phyloP scores from a whole-genome alignment of 176 grass and related monocot species.

The Guadua angustifolia region DNA sequence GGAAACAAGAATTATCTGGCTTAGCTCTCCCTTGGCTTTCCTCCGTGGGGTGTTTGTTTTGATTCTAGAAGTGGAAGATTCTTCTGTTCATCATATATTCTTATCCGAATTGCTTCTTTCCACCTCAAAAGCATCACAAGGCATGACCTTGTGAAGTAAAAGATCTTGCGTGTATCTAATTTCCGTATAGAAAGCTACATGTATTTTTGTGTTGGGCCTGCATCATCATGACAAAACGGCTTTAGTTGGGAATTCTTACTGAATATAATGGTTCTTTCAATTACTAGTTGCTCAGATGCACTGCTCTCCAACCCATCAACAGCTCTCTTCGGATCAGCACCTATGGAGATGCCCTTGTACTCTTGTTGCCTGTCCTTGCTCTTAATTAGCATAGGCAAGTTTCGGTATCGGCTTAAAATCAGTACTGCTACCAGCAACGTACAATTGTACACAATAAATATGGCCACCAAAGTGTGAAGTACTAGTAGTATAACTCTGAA shows the following conservation, averaged over 20 bases:
- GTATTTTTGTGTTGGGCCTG: slow-evolving; percentile 27
- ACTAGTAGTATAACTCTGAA: slow-evolving; percentile 15
- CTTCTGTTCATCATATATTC: slow-evolving; percentile 31
- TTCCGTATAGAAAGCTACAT: not conserved
- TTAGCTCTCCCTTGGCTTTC: not conserved
- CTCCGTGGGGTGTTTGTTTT: slow-evolving; percentile 40
- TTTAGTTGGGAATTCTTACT: not conserved
- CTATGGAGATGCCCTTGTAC: slow-evolving; percentile 42
- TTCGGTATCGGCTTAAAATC: slow-evolving; percentile 32
- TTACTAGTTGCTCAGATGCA: not conserved
- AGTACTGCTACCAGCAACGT: not conserved
- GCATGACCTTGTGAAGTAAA: slow-evolving; percentile 24
- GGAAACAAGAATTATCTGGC: slow-evolving; percentile 37
- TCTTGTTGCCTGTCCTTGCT: slow-evolving; percentile 32
- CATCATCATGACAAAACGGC: not conserved
- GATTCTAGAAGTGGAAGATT: slow-evolving; percentile 49
- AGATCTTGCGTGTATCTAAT: slow-evolving; percentile 35
- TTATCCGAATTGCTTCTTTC: slow-evolving; percentile 17
- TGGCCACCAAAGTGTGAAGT: slow-evolving; percentile 7
- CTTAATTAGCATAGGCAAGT: slow-evolving; percentile 24
- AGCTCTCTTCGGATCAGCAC: slow-evolving; percentile 34
- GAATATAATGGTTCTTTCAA: not conserved
- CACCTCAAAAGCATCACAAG: slow-evolving; percentile 46
- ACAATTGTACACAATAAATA: slow-evolving; percentile 12
- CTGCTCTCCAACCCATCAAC: slow-evolving; percentile 19